These are phyloP conservation scores for Sclerotinia nivalis DNA, from an alignment of 2,329 filamentous ascomycete genomes.

Conservation along the genomic window DNA sequence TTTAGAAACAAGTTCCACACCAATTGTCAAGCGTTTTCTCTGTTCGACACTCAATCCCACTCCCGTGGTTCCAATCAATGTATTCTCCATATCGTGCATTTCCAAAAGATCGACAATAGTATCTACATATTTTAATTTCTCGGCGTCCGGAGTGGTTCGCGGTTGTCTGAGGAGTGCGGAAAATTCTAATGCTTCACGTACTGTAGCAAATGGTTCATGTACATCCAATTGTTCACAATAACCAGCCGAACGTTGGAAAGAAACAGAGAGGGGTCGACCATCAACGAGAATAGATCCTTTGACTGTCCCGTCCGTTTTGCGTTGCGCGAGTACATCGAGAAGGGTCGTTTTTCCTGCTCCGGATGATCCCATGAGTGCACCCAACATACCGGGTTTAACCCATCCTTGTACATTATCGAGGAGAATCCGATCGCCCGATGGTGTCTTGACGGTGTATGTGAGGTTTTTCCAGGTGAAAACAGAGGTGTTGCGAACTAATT, in stretches of 20 bases:
- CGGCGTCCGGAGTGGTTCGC: conserved; percentile 63
- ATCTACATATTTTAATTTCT: conserved; percentile 84
- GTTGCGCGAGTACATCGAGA: conserved; percentile 79
- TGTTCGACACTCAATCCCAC: conserved; percentile 63
- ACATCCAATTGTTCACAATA: conserved; percentile 75
- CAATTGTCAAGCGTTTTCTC: conserved; percentile 62
- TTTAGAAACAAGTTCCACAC: conserved; percentile 59
- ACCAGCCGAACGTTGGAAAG: conserved; percentile 87
- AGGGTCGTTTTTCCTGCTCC: conserved; percentile 89
- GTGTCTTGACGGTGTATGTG: conserved; percentile 64
- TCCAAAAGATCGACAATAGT: conserved; percentile 67
- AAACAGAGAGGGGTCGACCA: conserved; percentile 66
- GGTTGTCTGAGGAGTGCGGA: conserved; percentile 83
- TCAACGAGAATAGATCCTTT: conserved; percentile 75
- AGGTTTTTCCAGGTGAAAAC: conserved; percentile 76
- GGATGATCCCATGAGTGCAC: conserved; percentile 60
- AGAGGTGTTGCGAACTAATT: conserved; percentile 62
- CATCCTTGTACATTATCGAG: conserved; percentile 66
- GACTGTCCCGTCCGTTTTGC: conserved; percentile 86
- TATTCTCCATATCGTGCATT: conserved; percentile 67
- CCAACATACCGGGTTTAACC: conserved; percentile 61
- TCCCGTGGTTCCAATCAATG: conserved; percentile 63
- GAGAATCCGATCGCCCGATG: conserved; percentile 63
- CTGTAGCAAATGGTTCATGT: conserved; percentile 79
- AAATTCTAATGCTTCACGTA: conserved; percentile 84